Conservation (phyloP, 495 filamentous ascomycete genomes). For the Pseudomonodictys pantanalensis region DNA sequence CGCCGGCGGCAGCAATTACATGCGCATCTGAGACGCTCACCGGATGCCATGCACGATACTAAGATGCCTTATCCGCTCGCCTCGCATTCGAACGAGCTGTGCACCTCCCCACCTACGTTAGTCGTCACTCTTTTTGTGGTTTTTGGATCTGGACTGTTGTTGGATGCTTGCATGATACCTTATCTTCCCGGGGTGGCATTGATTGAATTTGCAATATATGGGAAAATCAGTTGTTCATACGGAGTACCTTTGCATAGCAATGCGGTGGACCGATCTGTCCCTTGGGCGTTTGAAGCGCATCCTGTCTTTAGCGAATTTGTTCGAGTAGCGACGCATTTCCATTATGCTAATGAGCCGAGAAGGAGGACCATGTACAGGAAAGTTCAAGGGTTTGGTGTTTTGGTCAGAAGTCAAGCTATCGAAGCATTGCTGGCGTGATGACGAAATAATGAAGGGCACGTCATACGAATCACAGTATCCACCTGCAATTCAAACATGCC, state of each 20-base stretch:
- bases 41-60: neutral
- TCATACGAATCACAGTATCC: too few relatives aligned
- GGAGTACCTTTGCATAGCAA: too few relatives aligned
- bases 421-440: neutral
- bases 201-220: neutral
- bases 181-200: neutral
- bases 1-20: slow-evolving; percentile 1
- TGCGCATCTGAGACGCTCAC: slow-evolving; percentile 11
- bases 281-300: neutral
- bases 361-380: neutral
- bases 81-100: neutral
- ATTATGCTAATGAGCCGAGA: neutral
- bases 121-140: neutral
- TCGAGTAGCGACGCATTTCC: too few relatives aligned
- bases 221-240: neutral
- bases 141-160: neutral
- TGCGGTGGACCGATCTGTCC: neutral
- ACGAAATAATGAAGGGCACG: slow-evolving; percentile 1
- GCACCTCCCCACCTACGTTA: neutral
- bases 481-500: too few relatives aligned
- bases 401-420: too few relatives aligned
- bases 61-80: neutral
- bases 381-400: neutral
- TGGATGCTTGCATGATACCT: slow-evolving; percentile 2
- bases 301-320: neutral